These are phyloP conservation scores for Colletotrichum tamarilloi DNA, from an alignment of 2,329 filamentous ascomycete genomes.

Conservation along the genomic window DNA sequence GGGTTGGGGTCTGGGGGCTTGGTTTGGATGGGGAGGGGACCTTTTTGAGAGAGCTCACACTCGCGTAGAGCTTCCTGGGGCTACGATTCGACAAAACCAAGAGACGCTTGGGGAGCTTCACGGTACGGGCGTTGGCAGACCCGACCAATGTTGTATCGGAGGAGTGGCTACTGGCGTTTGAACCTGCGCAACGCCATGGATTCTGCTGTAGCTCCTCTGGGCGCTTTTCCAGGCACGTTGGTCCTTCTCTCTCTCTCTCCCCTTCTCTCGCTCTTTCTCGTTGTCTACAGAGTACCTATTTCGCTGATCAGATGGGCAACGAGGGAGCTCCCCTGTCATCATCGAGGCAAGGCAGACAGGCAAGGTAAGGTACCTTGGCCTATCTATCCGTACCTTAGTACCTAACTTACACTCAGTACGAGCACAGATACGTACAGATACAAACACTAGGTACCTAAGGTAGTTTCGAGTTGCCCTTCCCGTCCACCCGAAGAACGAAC, in stretches of 20 bases:
- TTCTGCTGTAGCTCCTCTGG: background rate
- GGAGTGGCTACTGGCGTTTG: constrained; percentile 29
- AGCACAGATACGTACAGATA: too few species aligned
- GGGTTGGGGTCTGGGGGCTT: background rate
- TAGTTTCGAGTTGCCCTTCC: background rate
- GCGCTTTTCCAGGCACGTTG: background rate
- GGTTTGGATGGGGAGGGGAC: background rate
- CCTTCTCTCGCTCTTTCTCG: background rate
- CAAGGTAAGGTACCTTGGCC: background rate
- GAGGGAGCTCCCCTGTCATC: background rate
- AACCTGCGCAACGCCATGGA: constrained; percentile 18
- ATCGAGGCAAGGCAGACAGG: background rate
- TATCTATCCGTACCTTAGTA: background rate
- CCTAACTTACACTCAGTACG: too few species aligned
- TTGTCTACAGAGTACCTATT: background rate
- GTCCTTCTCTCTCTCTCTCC: background rate
- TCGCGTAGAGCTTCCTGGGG: constrained; percentile 22
- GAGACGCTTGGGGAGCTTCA: constrained; percentile 19
- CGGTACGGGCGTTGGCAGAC: constrained; percentile 24
- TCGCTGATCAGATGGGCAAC: background rate
- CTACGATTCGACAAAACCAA: constrained; percentile 13
- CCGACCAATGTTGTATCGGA: constrained; percentile 29
- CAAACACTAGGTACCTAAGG: background rate
- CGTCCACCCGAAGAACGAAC: background rate
- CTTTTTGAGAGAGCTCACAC: background rate